Percentiles rank a stretch among this genome's conserved stretches.
Evolutionary conservation across 1,284 basidiomycete species (phyloP).

Genomic region (Xerocomus nothofagi): DNA sequence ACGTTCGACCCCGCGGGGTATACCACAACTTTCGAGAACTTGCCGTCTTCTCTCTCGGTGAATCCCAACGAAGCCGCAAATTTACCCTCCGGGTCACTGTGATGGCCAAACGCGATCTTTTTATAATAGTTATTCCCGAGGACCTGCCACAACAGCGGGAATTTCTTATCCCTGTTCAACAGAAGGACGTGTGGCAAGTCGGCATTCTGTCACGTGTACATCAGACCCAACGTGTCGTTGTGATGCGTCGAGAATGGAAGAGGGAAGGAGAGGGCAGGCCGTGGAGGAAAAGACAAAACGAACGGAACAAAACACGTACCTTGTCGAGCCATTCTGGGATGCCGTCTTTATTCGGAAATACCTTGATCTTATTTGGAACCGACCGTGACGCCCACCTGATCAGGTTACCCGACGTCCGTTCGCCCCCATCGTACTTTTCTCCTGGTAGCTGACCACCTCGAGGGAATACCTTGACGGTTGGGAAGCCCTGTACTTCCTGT

Average conservation of each 20-base stretch:
- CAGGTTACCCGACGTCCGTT: constrained; percentile 73
- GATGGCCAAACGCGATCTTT: constrained; percentile 65
- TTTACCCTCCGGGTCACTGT: constrained; percentile 66
- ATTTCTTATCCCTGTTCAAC: constrained; percentile 71
- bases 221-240: constrained; percentile 6
- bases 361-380: constrained; percentile 68
- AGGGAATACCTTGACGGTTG: constrained; percentile 88
- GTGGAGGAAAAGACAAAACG: too few species aligned
- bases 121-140: constrained; percentile 74
- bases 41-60: constrained; percentile 49
- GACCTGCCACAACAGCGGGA: constrained; percentile 85
- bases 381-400: constrained; percentile 76
- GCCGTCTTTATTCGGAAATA: constrained; percentile 60
- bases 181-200: constrained; percentile 69
- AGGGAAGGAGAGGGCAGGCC: background rate
- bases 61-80: constrained; percentile 57
- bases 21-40: constrained; percentile 63
- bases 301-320: constrained; percentile 45
- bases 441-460: constrained; percentile 65
- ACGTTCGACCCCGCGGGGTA: constrained; percentile 59
- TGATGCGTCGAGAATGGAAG: background rate
- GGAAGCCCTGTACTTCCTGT: constrained; percentile 87
- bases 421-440: constrained; percentile 67
- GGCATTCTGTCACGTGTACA: constrained; percentile 40
- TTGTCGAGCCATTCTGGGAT: constrained; percentile 62